Percentiles rank a stretch among this genome's conserved stretches.
phyloP scores from a whole-genome alignment of 2,329 filamentous ascomycete genomes.

The Herpotrichia juniperi region DNA sequence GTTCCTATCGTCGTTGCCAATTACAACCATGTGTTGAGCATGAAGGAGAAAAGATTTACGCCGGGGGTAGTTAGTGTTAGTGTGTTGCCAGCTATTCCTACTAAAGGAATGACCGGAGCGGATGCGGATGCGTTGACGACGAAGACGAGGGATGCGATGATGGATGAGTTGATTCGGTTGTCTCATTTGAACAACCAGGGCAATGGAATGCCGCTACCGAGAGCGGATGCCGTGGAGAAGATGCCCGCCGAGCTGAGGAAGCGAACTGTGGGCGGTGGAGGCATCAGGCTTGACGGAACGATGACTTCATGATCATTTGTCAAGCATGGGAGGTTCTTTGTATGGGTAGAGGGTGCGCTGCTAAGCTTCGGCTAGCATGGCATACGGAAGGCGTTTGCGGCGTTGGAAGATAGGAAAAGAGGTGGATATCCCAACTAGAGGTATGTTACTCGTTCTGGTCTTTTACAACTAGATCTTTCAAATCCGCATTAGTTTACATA shows the following conservation, averaged over 20 bases:
- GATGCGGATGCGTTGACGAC: slow-evolving; percentile 42
- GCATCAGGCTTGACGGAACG: neutral
- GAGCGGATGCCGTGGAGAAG: slow-evolving; percentile 24
- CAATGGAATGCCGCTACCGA: slow-evolving; percentile 32
- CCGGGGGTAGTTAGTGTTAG: slow-evolving; percentile 62
- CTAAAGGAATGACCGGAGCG: slow-evolving; percentile 38
- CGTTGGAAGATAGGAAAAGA: neutral
- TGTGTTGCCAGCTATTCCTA: slow-evolving; percentile 43
- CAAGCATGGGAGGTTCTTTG: neutral
- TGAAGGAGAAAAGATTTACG: slow-evolving; percentile 50
- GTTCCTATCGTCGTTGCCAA: slow-evolving; percentile 73
- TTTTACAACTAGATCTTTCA: neutral
- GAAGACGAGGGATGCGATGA: slow-evolving; percentile 42
- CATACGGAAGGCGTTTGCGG: neutral
- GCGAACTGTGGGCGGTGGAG: slow-evolving; percentile 11
- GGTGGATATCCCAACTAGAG: neutral
- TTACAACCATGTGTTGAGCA: slow-evolving; percentile 55
- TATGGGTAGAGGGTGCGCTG: neutral
- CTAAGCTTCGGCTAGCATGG: neutral
- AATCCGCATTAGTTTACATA: neutral
- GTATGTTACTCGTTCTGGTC: neutral
- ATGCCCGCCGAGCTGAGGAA: slow-evolving; percentile 30
- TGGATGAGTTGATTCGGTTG: slow-evolving; percentile 42
- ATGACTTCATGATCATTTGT: neutral
- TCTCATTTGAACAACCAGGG: slow-evolving; percentile 31